Percentiles rank a stretch among this genome's conserved stretches.
phyloP scores from a whole-genome alignment of 2,329 filamentous ascomycete genomes.

The Pyricularia sp. region DNA sequence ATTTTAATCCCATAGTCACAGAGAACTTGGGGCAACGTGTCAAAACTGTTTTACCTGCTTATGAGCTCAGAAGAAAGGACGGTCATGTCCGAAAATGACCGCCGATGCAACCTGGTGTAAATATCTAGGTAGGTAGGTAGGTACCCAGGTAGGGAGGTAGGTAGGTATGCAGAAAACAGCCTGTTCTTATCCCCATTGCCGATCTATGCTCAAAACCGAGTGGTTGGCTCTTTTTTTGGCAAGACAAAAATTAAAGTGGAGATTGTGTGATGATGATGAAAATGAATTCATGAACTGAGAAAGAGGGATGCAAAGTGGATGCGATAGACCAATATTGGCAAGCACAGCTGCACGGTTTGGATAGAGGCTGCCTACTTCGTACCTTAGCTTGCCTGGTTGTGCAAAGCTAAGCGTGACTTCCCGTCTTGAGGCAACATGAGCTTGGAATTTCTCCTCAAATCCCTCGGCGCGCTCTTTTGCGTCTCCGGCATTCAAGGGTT shows the following conservation, averaged over 20 bases:
- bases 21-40: background rate
- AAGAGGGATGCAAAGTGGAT: background rate
- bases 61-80: background rate
- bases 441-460: background rate
- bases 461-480: background rate
- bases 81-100: background rate
- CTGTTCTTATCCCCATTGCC: too few species aligned
- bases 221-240: background rate
- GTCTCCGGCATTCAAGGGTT: background rate
- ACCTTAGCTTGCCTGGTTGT: background rate
- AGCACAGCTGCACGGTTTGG: too few species aligned
- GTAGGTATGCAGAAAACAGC: too few species aligned
- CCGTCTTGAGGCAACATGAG: background rate
- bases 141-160: too few species aligned
- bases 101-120: too few species aligned
- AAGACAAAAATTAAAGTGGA: background rate
- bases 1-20: background rate
- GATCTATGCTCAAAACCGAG: too few species aligned
- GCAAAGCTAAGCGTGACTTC: background rate
- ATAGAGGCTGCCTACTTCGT: too few species aligned
- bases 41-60: background rate
- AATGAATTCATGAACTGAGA: background rate
- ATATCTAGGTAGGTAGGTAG: too few species aligned
- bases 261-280: background rate
- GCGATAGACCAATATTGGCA: background rate